Conservation (phyloP, 768 basidiomycete genomes). For the Thelephora aurantiotincta region DNA sequence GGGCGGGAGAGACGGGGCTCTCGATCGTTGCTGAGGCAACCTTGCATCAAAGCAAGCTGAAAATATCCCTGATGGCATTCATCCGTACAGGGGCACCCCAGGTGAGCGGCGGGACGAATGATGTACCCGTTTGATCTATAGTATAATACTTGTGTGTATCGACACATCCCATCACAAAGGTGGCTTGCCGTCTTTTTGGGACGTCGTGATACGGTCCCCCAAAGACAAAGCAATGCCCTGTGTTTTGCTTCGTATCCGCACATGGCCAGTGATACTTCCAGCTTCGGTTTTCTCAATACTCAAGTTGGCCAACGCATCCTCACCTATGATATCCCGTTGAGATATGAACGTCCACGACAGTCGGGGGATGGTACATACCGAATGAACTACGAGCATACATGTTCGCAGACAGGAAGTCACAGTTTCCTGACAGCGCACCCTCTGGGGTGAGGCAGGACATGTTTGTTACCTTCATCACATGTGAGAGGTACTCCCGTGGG, state of each 20-base stretch:
- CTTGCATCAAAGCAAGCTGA: too few species aligned
- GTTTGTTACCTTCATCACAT: conserved; percentile 94
- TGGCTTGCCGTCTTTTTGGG: too few species aligned
- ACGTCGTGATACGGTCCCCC: conserved; percentile 67
- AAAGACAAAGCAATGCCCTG: conserved; percentile 93
- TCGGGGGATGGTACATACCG: conserved; percentile 34
- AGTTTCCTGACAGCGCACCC: conserved; percentile 80
- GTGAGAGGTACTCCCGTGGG: conserved; percentile 79
- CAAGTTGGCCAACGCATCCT: conserved; percentile 92
- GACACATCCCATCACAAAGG: too few species aligned
- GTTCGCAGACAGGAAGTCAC: conserved; percentile 93
- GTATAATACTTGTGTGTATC: too few species aligned
- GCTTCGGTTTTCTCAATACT: conserved; percentile 78
- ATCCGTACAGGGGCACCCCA: too few species aligned
- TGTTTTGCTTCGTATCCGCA: conserved; percentile 93
- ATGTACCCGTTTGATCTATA: too few species aligned
- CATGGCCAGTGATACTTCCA: conserved; percentile 81
- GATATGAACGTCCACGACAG: neutral
- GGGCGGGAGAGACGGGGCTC: too few species aligned
- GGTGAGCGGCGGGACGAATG: too few species aligned
- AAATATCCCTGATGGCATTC: too few species aligned
- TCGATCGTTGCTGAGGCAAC: too few species aligned
- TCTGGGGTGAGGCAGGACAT: conserved; percentile 95
- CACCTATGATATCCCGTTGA: conserved; percentile 35
- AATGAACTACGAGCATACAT: conserved; percentile 93